Conservation (phyloP, 1,284 basidiomycete genomes). For the Hymenochaete sp. region DNA sequence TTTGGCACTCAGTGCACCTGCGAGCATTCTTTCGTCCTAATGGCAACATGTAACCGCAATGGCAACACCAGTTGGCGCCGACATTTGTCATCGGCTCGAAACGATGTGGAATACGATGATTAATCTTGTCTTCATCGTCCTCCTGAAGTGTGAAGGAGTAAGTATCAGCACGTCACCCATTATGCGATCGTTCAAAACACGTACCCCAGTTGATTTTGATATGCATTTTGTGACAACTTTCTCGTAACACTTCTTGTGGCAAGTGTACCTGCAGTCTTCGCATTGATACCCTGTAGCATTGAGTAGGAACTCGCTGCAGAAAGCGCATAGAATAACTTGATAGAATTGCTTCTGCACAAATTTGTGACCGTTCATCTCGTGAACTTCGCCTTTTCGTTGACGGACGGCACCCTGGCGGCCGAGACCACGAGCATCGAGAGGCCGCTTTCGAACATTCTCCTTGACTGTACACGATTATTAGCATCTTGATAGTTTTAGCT, state of each 20-base stretch:
- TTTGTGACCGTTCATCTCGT: conserved; percentile 99
- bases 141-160: conserved; percentile 43
- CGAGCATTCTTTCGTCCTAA: conserved; percentile 95
- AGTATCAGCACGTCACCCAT: not conserved
- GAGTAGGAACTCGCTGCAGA: conserved; percentile 95
- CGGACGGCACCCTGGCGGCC: conserved; percentile 97
- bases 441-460: conserved; percentile 92
- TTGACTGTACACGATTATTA: conserved; percentile 56
- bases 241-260: conserved; percentile 98
- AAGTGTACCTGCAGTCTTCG: conserved; percentile 98
- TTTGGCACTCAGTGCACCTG: conserved; percentile 91
- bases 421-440: conserved; percentile 80
- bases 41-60: conserved; percentile 97
- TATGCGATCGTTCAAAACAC: conserved; percentile 26
- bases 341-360: conserved; percentile 98
- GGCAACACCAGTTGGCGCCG: conserved; percentile 99
- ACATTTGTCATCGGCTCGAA: conserved; percentile 98
- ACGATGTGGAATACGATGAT: conserved; percentile 97
- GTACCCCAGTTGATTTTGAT: conserved; percentile 87
- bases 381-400: conserved; percentile 96
- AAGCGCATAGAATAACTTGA: conserved; percentile 96
- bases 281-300: conserved; percentile 98
- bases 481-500: conserved; percentile 16
- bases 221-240: conserved; percentile 99
- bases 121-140: conserved; percentile 97